Base-by-base conservation (phyloP, 352 stramenopile genomes). In the Pythium phragmitis region DNA sequence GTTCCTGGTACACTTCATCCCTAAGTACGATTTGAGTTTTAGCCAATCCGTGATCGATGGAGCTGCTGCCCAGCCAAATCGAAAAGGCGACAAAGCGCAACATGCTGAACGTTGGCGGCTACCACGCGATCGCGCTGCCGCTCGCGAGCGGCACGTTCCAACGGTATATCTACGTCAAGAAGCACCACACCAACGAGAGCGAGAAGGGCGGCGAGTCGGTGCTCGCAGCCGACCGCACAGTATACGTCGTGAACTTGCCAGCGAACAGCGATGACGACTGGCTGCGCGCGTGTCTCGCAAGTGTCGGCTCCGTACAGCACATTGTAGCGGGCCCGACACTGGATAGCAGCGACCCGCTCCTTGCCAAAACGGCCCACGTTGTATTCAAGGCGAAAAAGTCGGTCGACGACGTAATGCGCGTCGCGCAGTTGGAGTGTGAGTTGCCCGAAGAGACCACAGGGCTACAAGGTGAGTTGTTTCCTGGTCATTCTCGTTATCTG, bases 191-290 rank as follows among this genome's bases (percentile, higher is more conserved):
- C 48, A 90, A 90, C 57, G 68, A 80, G 57, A 69, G 41, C 21
- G 65, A 82, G 47, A 33, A 47, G 13, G 60, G 52, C 50, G 60
- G 56, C 39, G 80, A 89, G 69, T 79, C 76, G 8, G 51, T 73
- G 26, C 61, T 94, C 30, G 80, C 79, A 14, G 58, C 76, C 4
- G 77, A 83, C n/a, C 80, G 83, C 51, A 91, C 85, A 11, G 82
- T 79, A 42, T 92, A 91, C 67, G 41, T 94, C 11, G 83, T 89
- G 43, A 94, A 94, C 57, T 57, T 94, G 57, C 85, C 83, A 17
- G 34, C 43, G 1, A 57, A 42, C 13, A 66, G 74, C 5, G 82
- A 80, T 19, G 77, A 82, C 12, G 62, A 79, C 21, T 91, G 80
- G 80, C 70, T 94, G 49, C 74, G 77, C 33, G 65, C 60, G 58